Percentiles rank a stretch among this genome's conserved stretches.
Conservation (phyloP, 257 asterid genomes). For the Solanum lycopersicoides region DNA sequence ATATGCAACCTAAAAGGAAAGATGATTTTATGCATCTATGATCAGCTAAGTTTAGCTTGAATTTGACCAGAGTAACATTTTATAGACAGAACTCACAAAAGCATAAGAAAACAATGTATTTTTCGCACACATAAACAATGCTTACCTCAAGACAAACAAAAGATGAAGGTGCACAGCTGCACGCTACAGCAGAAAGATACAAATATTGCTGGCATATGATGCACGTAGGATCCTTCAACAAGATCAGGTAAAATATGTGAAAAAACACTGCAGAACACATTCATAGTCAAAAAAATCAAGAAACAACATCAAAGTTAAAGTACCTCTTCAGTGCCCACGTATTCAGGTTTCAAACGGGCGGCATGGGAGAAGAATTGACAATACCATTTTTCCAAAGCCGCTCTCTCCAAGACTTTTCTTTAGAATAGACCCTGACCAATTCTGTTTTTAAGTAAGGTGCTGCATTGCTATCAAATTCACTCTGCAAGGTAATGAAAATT, state of each 20-base stretch:
- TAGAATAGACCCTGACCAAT: slow-evolving; percentile 51
- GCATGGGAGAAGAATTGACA: slow-evolving; percentile 53
- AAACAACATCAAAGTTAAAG: not conserved
- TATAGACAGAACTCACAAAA: not conserved
- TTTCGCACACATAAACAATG: not conserved
- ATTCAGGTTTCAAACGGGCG: slow-evolving; percentile 59
- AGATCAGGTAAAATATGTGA: slow-evolving; percentile 13
- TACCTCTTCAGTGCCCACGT: slow-evolving; percentile 89
- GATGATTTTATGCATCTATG: not conserved
- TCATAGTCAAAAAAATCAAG: not conserved
- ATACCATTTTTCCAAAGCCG: slow-evolving; percentile 77
- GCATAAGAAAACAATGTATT: not conserved
- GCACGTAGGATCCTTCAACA: slow-evolving; percentile 74
- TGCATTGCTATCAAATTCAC: slow-evolving; percentile 47
- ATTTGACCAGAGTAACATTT: not conserved
- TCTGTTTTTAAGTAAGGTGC: slow-evolving; percentile 57
- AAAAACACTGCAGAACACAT: slow-evolving; percentile 1
- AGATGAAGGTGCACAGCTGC: slow-evolving; percentile 78
- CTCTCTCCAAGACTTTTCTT: slow-evolving; percentile 81
- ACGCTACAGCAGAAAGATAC: slow-evolving; percentile 81
- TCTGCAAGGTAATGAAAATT: slow-evolving; percentile 33
- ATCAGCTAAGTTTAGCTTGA: not conserved
- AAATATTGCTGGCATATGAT: slow-evolving; percentile 82
- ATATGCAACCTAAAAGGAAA: not conserved
- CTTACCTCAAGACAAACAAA: slow-evolving; percentile 91